Percentiles rank a stretch among this genome's conserved stretches.
Evolutionary conservation across 306 rosid species (phyloP).

Genomic region (Vigna trinervia): DNA sequence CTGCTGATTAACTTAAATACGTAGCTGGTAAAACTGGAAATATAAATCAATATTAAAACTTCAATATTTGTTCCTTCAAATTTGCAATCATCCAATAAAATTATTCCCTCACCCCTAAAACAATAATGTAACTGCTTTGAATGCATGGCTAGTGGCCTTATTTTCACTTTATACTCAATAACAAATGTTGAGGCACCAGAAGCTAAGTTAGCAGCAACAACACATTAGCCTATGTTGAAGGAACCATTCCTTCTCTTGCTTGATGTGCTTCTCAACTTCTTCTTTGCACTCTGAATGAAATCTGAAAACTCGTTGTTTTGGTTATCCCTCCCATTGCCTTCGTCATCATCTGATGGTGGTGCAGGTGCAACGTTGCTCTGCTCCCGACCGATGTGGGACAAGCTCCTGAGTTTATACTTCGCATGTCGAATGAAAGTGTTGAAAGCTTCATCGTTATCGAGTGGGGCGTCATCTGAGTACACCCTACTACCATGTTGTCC

Average conservation of each 20-base stretch:
- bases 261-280: constrained; percentile 51
- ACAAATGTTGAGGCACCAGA: background rate
- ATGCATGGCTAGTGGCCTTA: background rate
- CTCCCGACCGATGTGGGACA: constrained; percentile 36
- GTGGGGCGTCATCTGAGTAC: background rate
- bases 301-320: constrained; percentile 51
- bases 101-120: background rate
- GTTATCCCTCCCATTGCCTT: constrained; percentile 13
- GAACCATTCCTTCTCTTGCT: constrained; percentile 43
- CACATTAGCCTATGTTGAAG: constrained; percentile 29
- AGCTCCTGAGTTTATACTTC: constrained; percentile 40
- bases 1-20: background rate
- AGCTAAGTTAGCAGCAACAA: background rate
- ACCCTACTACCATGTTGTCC: background rate
- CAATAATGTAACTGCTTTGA: background rate
- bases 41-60: background rate
- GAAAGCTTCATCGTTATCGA: constrained; percentile 48
- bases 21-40: background rate
- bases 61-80: background rate
- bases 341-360: background rate
- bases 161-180: background rate
- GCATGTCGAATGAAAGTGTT: constrained; percentile 46
- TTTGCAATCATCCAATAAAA: background rate
- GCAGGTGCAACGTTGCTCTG: constrained; percentile 16
- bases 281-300: constrained; percentile 52